Evolutionary conservation across 352 stramenopile genomes (phyloP), one percentile per base, ranked within the genome.

Genomic region (Thalassiosira sp.): DNA sequence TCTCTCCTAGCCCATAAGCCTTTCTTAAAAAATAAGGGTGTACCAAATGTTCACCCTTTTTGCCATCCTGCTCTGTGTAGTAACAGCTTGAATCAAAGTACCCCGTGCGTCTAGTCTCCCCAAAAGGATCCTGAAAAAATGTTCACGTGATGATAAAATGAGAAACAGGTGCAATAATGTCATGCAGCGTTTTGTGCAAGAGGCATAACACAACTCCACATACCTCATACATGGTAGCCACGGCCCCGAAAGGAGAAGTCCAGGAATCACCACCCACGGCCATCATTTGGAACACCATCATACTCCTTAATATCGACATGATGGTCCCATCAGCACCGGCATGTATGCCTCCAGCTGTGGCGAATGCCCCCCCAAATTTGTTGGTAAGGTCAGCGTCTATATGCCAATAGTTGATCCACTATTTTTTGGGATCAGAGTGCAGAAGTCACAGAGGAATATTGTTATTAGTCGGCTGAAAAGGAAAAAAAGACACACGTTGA

Each of bases 241-340:
- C 94, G 0, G 89, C 93, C 13, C 93, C 93, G 73, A 95, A 96
- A 11, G 91, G 89, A 59, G 89, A 61, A 11, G 57, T 95, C 93
- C 93, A 96, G 52, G 78, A 85, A 72, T 95, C 91, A 18, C 93
- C 93, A 22, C 91, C 93, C 8, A 95, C 93, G 31, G 94, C 83
- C 45, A 95, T 87, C 83, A 96, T 90, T 66, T 92, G 90, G 62
- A 95, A 95, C 58, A 96, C 91, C 74, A 96, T 88, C 84, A 96
- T 92, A 31, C 89, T 94, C 56, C 94, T 87, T 22, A 96, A 76
- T 42, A 96, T 72, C 43, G 93, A 93, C 51, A 95, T 89, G 85
- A 95, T 94, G 5, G 90, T 94, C 52, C 94, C 86, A 76, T 96
- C 93, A 60, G 95, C 91, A 5, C 93, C 93, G 0, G 93, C 79